A percentile compares a stretch with the other conserved stretches of the same genome.
phyloP scores from a whole-genome alignment of 2,329 filamentous ascomycete species.

The Neonectria punicea region DNA sequence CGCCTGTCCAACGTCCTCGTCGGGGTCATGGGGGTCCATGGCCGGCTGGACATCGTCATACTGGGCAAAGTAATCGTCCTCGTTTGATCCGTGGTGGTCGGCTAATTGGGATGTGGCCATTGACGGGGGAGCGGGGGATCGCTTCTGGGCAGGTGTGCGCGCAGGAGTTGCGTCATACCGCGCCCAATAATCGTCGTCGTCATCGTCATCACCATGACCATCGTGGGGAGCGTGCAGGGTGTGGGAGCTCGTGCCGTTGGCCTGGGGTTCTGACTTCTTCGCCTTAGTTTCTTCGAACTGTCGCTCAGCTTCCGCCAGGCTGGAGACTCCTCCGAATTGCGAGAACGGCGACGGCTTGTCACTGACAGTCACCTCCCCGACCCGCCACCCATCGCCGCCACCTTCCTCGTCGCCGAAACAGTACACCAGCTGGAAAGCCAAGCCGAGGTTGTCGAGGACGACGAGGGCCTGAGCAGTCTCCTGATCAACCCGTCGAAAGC shows the following conservation, averaged over 20 bases:
- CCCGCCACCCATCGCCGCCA: conserved; percentile 73
- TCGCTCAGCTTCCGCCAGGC: conserved; percentile 70
- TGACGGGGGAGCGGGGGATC: conserved; percentile 68
- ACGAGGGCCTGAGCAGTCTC: conserved; percentile 80
- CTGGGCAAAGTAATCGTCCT: conserved; percentile 79
- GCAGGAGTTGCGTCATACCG: conserved; percentile 78
- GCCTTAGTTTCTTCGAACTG: conserved; percentile 54
- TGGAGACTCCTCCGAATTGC: conserved; percentile 61
- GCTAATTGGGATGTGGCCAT: conserved; percentile 40
- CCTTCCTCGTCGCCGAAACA: conserved; percentile 73
- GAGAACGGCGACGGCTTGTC: conserved; percentile 68
- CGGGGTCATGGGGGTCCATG: conserved; percentile 84
- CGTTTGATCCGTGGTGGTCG: conserved; percentile 52
- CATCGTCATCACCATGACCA: conserved; percentile 62
- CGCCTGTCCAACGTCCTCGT: conserved; percentile 64
- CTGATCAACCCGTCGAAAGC: conserved; percentile 75
- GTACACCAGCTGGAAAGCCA: conserved; percentile 76
- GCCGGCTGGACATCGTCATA: conserved; percentile 84
- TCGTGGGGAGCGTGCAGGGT: conserved; percentile 26
- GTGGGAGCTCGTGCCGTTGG: conserved; percentile 26
- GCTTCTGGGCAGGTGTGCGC: conserved; percentile 69
- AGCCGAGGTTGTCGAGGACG: conserved; percentile 67
- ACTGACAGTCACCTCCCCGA: conserved; percentile 74
- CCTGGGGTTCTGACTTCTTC: conserved; percentile 33
- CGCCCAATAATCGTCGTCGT: conserved; percentile 84